phyloP scores from a whole-genome alignment of 2,329 filamentous ascomycete genomes.

The Huntiella abstrusa region DNA sequence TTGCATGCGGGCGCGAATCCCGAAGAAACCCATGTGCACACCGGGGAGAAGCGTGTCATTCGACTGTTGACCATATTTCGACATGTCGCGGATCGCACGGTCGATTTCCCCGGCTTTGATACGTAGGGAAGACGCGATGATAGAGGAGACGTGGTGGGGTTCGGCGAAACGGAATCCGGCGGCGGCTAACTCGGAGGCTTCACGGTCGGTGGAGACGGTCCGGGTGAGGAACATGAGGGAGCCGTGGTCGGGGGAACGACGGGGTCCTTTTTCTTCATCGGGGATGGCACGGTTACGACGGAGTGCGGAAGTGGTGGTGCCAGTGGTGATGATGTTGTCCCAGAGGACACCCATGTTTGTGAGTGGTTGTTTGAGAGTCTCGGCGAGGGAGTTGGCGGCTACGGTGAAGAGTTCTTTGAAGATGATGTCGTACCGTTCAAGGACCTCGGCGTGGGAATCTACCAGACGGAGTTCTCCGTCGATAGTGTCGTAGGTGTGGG shows the following conservation, averaged over 20 bases:
- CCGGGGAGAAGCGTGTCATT: constrained; percentile 28
- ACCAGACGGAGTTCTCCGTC: constrained; percentile 25
- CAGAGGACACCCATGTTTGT: constrained; percentile 50
- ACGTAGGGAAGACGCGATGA: constrained; percentile 56
- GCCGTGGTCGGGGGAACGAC: constrained; percentile 22
- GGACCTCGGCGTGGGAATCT: constrained; percentile 35
- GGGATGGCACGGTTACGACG: constrained; percentile 12
- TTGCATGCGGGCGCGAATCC: constrained; percentile 31
- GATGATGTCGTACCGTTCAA: constrained; percentile 52
- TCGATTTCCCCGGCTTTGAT: constrained; percentile 45
- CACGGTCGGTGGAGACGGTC: constrained; percentile 33
- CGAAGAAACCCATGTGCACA: constrained; percentile 40
- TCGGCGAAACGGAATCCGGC: constrained; percentile 64
- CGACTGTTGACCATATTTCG: constrained; percentile 31
- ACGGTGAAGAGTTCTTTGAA: constrained; percentile 74
- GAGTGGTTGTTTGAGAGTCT: constrained; percentile 43
- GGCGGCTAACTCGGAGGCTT: constrained; percentile 32
- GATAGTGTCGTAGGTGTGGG: constrained; percentile 18
- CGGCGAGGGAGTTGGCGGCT: constrained; percentile 55
- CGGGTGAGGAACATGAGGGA: constrained; percentile 68
- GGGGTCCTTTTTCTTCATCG: constrained; percentile 24
- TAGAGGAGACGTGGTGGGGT: constrained; percentile 45
- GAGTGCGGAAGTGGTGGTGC: not conserved
- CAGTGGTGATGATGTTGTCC: constrained; percentile 54
- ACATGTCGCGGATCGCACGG: constrained; percentile 43